A percentile compares a stretch with the other conserved stretches of the same genome.
Evolutionary conservation across 768 basidiomycete species (phyloP).

Genomic region (Leccinum barrowsii): DNA sequence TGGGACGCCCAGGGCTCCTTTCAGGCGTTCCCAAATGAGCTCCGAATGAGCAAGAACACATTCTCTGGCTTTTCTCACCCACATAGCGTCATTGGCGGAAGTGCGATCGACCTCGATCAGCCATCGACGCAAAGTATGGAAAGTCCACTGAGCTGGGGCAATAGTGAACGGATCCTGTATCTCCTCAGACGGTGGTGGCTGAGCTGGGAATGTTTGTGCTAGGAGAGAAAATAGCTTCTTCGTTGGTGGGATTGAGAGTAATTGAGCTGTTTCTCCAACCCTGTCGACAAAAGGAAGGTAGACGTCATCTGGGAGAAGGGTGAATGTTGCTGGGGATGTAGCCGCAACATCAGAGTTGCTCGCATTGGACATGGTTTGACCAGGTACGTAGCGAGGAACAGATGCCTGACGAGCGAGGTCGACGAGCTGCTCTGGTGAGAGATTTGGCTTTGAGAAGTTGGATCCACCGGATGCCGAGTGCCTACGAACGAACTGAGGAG

Average conservation of each 20-base stretch:
- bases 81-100: slow-evolving; percentile 63
- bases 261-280: slow-evolving; percentile 64
- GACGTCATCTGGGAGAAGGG: slow-evolving; percentile 70
- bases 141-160: slow-evolving; percentile 73
- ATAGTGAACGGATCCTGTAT: slow-evolving; percentile 35
- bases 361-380: slow-evolving; percentile 1
- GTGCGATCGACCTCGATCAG: slow-evolving; percentile 62
- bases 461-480: slow-evolving; percentile 33
- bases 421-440: slow-evolving; percentile 71
- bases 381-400: slow-evolving; percentile 32
- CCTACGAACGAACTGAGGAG: slow-evolving; percentile 36
- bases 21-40: slow-evolving; percentile 89
- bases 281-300: slow-evolving; percentile 87
- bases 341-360: not conserved
- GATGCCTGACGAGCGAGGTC: slow-evolving; percentile 67
- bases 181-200: slow-evolving; percentile 24
- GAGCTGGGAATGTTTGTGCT: slow-evolving; percentile 59
- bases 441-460: slow-evolving; percentile 42
- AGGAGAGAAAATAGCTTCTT: slow-evolving; percentile 70
- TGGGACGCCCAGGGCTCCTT: slow-evolving; percentile 83
- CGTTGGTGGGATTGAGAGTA: slow-evolving; percentile 65
- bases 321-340: slow-evolving; percentile 55
- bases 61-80: slow-evolving; percentile 69
- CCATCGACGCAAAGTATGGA: slow-evolving; percentile 63
- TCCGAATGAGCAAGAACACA: slow-evolving; percentile 78